Conservation (phyloP, 2,329 filamentous ascomycete species). For the Ophidiomyces ophidiicola region DNA sequence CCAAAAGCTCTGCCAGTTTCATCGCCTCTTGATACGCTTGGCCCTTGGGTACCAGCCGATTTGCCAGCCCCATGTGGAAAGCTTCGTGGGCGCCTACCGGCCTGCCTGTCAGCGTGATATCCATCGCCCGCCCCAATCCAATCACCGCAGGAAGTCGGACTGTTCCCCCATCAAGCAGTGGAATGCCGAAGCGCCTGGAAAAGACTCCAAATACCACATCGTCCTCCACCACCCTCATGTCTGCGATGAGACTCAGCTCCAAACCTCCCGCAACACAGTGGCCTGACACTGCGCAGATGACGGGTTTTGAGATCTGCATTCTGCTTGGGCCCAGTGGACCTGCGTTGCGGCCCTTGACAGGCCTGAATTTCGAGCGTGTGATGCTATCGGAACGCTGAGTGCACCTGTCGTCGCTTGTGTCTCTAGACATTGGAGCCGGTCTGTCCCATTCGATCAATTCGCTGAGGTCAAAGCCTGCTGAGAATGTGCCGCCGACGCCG, state of each 20-base stretch:
- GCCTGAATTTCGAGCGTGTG: constrained; percentile 19
- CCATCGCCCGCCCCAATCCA: constrained; percentile 42
- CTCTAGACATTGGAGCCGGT: background rate
- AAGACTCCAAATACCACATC: constrained; percentile 46
- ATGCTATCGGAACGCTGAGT: constrained; percentile 1
- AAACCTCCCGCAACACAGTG: constrained; percentile 45
- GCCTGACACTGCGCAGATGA: constrained; percentile 42
- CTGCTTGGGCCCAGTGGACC: constrained; percentile 44
- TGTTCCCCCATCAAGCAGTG: constrained; percentile 42
- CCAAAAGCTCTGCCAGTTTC: constrained; percentile 36
- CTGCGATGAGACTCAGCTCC: constrained; percentile 42
- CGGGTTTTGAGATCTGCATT: constrained; percentile 40
- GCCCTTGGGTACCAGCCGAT: constrained; percentile 41
- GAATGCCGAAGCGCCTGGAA: constrained; percentile 43
- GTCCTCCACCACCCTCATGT: constrained; percentile 43
- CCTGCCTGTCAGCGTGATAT: constrained; percentile 47
- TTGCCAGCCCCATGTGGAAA: constrained; percentile 41
- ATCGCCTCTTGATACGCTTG: constrained; percentile 40
- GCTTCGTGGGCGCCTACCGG: constrained; percentile 40
- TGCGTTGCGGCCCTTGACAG: constrained; percentile 28
- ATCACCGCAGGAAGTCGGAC: constrained; percentile 42
- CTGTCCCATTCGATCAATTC: constrained; percentile 27
- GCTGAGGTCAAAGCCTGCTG: constrained; percentile 43
- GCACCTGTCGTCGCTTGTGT: background rate
- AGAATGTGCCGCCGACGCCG: constrained; percentile 40